Base-by-base conservation (phyloP, 768 basidiomycete genomes). In the Lactifluus volemus region DNA sequence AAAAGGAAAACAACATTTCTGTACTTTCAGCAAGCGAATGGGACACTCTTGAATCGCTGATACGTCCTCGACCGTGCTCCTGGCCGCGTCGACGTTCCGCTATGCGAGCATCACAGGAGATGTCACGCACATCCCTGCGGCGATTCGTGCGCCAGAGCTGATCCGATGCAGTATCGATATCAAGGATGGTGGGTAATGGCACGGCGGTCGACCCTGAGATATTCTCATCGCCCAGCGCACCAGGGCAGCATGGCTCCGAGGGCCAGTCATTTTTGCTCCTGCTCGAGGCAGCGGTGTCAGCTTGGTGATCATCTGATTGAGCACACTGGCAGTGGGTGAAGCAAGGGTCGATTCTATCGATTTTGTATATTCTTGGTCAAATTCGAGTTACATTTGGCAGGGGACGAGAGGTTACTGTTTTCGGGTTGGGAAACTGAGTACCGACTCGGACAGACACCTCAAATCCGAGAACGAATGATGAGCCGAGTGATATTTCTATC, bases 81-180 rank as follows among this genome's bases (percentile, higher is more conserved):
- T 86, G 48, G 83, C 82, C 4, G 74, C 83, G 2, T 72, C 77
- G 8, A 81, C 82, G 6, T 85, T 81, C 69, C 79, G 83, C 30
- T 74, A 81, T 69, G 80, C 81, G 8, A 65, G 68, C 5, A 70
- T 81, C 57, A 76, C 75, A 3, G 68, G 74, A 25, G 70, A 76
- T 63, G 64, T 66, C 19, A 68, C 70, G 9, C 68, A 75, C 55
- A 70, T 81, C 39, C 69, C 72, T 1, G 65, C 73, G 14, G 82
- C 81, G 7, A 72, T 75, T 61, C 71, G 68, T 34, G 80, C 77
- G 5, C 65, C 77, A 51, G 48, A 65, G 25, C 63, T 78, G 17
- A 69, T 81, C 52, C 68, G 73, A 53, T 45, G 67, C 8, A 79
- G 73, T 63, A 66, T 81, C n/a, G 73, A 76, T n/a, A n/a, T n/a